Base-by-base conservation (phyloP, 2,329 filamentous ascomycete species). In the Aspergillus thermomutatus region DNA sequence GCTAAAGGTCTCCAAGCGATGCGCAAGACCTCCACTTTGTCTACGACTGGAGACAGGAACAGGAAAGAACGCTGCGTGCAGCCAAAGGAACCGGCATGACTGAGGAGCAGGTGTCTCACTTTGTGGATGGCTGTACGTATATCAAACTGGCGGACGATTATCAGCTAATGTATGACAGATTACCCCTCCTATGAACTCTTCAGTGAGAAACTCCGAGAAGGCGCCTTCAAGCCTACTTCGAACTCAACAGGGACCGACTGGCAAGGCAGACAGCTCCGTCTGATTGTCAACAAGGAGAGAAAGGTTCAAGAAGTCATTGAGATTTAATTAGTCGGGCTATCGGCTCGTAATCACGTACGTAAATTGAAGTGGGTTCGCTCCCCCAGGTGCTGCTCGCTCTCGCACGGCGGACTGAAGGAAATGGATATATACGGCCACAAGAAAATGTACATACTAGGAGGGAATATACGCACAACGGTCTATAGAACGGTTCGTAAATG, bases 11-110 rank as follows among this genome's bases (percentile, higher is more conserved):
- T 31, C 37, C 17, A 28, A 81, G 79, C 54, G 87, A 96, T 67
- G 89, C 92, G 5, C 83, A 89, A 64, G 79, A 94, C 63, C 80
- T 85, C 4, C 79, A 80, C 51, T 92, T 86, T 68, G 92, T 96
- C 52, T 96, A 96, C 66, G 83, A 82, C 59, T 96, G 92, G 92
- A 85, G 92, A 14, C 77, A 87, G 64, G 81, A 96, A 75, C 91
- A 96, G 75, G 92, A 96, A 75, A 82, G 83, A 49, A 83, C 83
- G 57, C 79, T 96, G 65, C 83, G 89, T 25, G 78, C 78, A 7
- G 75, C 80, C 23, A 88, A 83, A 62, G 91, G 89, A 1, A 82
- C 80, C 0, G 92, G 91, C 28, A 96, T 96, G 92, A 88, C 85
- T 1, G 87, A 90, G 64, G 87, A 91, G 55, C 83, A 93, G 71